A percentile compares a stretch with the other conserved stretches of the same genome.
These are phyloP conservation scores for Kodamaea derodonti DNA, from an alignment of 1,139 yeast species.

Conservation along the genomic window DNA sequence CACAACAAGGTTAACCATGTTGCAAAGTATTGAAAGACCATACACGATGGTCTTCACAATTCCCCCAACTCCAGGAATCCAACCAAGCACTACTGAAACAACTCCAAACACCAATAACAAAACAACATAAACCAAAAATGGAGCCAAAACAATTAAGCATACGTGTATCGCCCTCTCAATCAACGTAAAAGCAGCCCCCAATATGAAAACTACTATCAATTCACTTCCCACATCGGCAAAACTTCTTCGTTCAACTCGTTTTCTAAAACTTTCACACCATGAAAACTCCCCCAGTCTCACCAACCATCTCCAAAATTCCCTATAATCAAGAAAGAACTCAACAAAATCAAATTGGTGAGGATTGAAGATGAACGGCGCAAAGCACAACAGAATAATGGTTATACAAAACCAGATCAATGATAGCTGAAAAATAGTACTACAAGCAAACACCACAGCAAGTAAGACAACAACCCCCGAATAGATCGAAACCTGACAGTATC, in stretches of 20 bases:
- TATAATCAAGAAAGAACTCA: slow-evolving; percentile 72
- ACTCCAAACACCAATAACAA: slow-evolving; percentile 41
- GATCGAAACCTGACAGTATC: slow-evolving; percentile 62
- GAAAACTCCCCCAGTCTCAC: slow-evolving; percentile 23
- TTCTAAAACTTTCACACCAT: slow-evolving; percentile 12
- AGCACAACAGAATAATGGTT: slow-evolving; percentile 64
- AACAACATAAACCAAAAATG: slow-evolving; percentile 47
- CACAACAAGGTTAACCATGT: slow-evolving; percentile 54
- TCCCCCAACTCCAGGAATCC: slow-evolving; percentile 34
- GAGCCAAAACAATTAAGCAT: no score
- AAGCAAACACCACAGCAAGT: slow-evolving; percentile 58
- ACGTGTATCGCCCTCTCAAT: no score
- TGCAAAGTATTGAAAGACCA: slow-evolving; percentile 46
- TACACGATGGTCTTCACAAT: slow-evolving; percentile 52
- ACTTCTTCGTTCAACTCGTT: slow-evolving; percentile 47
- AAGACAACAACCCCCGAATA: slow-evolving; percentile 62
- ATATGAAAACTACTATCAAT: no score
- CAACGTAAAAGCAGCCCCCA: no score
- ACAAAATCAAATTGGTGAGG: slow-evolving; percentile 77
- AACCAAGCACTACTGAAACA: slow-evolving; percentile 45
- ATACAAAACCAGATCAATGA: slow-evolving; percentile 83
- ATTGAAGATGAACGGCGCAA: slow-evolving; percentile 79
- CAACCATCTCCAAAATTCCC: slow-evolving; percentile 64
- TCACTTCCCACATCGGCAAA: slow-evolving; percentile 52
- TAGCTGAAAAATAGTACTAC: slow-evolving; percentile 70